Evolutionary conservation across 495 filamentous ascomycete species (phyloP).

Genomic region (Aspergillus hancockii): DNA sequence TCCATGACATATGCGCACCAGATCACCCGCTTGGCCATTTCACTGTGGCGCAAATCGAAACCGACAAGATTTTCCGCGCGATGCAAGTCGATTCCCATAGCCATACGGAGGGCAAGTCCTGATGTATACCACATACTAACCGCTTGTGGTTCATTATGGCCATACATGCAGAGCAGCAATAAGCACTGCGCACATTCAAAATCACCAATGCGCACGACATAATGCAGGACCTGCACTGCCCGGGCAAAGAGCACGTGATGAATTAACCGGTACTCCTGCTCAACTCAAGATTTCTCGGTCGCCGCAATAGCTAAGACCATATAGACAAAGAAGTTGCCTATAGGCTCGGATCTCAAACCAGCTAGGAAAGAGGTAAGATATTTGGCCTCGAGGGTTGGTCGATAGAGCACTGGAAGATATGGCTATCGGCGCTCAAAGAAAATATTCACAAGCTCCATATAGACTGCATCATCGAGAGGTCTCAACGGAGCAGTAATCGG

Average conservation of each 20-base stretch:
- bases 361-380: conserved; percentile 8
- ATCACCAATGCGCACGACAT: conserved; percentile 7
- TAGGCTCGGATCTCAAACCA: neutral
- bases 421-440: conserved; percentile 16
- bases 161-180: conserved; percentile 16
- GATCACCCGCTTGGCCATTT: conserved; percentile 14
- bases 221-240: conserved; percentile 1
- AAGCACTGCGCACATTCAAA: conserved; percentile 17
- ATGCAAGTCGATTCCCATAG: conserved; percentile 13
- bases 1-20: conserved; percentile 15
- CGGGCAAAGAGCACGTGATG: conserved; percentile 10
- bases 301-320: conserved; percentile 15
- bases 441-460: conserved; percentile 1
- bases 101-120: conserved; percentile 14
- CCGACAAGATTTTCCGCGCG: conserved; percentile 11
- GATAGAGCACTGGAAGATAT: conserved; percentile 13
- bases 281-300: conserved; percentile 1
- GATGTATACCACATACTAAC: conserved; percentile 16
- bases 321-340: conserved; percentile 12
- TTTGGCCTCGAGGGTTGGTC: conserved; percentile 3
- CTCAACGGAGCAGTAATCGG: no score
- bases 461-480: neutral
- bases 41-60: neutral
- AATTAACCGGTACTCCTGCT: neutral
- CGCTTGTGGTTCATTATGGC: conserved; percentile 15